These are phyloP conservation scores for Tuber melanosporum DNA, from an alignment of 495 filamentous ascomycete species.

Conservation along the genomic window DNA sequence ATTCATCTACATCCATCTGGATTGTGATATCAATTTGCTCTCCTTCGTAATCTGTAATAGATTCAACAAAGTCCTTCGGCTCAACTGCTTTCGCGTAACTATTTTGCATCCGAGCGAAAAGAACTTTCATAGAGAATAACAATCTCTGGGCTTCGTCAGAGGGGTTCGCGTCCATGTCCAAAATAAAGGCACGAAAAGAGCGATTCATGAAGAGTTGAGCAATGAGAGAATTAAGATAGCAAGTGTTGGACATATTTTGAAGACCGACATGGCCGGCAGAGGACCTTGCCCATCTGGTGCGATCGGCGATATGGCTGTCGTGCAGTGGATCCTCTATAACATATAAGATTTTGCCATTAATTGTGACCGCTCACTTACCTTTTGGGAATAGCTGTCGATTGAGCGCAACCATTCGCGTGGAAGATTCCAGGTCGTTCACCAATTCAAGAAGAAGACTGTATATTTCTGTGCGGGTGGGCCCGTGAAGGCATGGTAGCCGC, in stretches of 20 bases:
- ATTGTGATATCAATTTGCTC: slow-evolving; percentile 74
- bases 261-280: slow-evolving; percentile 75
- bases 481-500: slow-evolving; percentile 36
- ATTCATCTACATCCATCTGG: slow-evolving; percentile 98
- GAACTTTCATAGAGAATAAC: slow-evolving; percentile 65
- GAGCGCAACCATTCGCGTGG: slow-evolving; percentile 29
- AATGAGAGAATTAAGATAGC: slow-evolving; percentile 92
- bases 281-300: slow-evolving; percentile 60
- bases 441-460: slow-evolving; percentile 34
- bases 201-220: slow-evolving; percentile 97
- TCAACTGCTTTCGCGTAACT: slow-evolving; percentile 65
- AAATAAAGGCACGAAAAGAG: slow-evolving; percentile 77
- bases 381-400: slow-evolving; percentile 35
- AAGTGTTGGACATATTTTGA: slow-evolving; percentile 88
- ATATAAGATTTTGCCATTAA: slow-evolving; percentile 13
- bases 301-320: slow-evolving; percentile 44
- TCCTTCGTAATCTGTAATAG: slow-evolving; percentile 77
- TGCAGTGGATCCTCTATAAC: slow-evolving; percentile 29
- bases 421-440: slow-evolving; percentile 27
- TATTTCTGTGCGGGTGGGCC: slow-evolving; percentile 34
- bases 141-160: slow-evolving; percentile 56
- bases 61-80: slow-evolving; percentile 62
- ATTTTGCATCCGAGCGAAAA: slow-evolving; percentile 84
- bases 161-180: slow-evolving; percentile 56
- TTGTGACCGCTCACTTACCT: slow-evolving; percentile 18